Evolutionary conservation across 2,329 filamentous ascomycete genomes (phyloP).

Genomic region (Coleophoma cylindrospora): DNA sequence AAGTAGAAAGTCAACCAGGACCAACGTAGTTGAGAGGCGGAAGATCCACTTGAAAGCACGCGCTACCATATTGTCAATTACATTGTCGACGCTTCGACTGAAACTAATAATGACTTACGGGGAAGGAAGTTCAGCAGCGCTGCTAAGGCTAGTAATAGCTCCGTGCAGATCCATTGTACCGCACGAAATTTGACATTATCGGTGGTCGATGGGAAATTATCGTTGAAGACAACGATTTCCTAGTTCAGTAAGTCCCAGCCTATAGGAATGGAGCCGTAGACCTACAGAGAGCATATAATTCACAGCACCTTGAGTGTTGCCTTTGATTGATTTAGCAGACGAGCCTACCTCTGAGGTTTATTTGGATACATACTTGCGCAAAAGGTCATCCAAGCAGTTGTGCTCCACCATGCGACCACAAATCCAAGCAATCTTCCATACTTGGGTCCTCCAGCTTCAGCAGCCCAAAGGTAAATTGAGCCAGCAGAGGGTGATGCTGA

Average conservation of each 20-base stretch:
- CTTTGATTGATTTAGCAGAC: conserved; percentile 16
- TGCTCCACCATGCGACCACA: conserved; percentile 61
- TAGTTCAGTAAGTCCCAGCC: conserved; percentile 12
- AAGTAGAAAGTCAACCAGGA: conserved; percentile 52
- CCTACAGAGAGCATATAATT: conserved; percentile 48
- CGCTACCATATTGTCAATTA: conserved; percentile 1
- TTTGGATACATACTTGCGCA: conserved; percentile 36
- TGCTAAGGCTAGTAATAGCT: conserved; percentile 44
- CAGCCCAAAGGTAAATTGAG: conserved; percentile 43
- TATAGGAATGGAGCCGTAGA: neutral
- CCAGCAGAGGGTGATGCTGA: conserved; percentile 32
- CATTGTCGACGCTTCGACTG: neutral
- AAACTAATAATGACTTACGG: conserved; percentile 29
- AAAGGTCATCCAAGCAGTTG: conserved; percentile 56
- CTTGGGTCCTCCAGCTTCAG: conserved; percentile 36
- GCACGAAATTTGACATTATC: conserved; percentile 51
- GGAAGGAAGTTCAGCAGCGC: conserved; percentile 44
- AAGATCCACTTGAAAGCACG: conserved; percentile 37
- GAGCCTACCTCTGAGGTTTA: neutral
- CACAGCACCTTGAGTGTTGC: conserved; percentile 43
- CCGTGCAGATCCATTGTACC: conserved; percentile 55
- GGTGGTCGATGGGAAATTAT: conserved; percentile 48
- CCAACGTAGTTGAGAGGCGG: conserved; percentile 37
- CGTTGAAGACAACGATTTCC: conserved; percentile 53
- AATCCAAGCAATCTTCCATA: conserved; percentile 29